phyloP scores from a whole-genome alignment of 257 asterid genomes.

The Verbena officinalis region DNA sequence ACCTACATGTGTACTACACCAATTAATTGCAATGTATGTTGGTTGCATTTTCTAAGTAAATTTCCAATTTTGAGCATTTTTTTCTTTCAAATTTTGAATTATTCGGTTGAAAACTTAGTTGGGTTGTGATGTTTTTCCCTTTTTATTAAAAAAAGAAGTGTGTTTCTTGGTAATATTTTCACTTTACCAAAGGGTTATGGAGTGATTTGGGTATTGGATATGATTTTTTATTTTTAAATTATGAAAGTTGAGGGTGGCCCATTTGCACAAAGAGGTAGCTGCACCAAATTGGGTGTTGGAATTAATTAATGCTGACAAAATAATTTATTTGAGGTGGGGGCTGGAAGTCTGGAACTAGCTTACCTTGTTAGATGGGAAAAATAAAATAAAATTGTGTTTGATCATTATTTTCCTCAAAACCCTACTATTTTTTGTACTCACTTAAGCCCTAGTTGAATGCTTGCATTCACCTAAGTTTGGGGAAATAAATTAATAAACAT shows the following conservation, averaged over 20 bases:
- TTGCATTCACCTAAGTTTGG: slow-evolving; percentile 23
- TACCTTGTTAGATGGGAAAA: slow-evolving; percentile 34
- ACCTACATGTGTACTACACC: slow-evolving; percentile 3
- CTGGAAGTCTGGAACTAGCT: slow-evolving; percentile 19
- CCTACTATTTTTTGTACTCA: slow-evolving; percentile 9
- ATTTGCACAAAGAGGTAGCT: slow-evolving; percentile 16
- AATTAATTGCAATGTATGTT: background rate
- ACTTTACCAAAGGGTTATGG: too few relatives aligned
- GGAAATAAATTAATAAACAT: background rate
- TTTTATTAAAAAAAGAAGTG: too few relatives aligned
- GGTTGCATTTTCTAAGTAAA: too few relatives aligned
- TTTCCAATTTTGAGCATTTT: too few relatives aligned
- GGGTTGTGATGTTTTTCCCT: too few relatives aligned
- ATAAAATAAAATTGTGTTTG: slow-evolving; percentile 13
- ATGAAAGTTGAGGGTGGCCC: slow-evolving; percentile 4
- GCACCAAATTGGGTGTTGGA: slow-evolving; percentile 37
- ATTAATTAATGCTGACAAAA: slow-evolving; percentile 39
- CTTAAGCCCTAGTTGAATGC: slow-evolving; percentile 7
- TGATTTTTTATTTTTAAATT: too few relatives aligned
- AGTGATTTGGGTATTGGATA: too few relatives aligned
- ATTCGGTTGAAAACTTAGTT: too few relatives aligned
- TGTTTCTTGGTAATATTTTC: too few relatives aligned
- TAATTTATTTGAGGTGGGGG: slow-evolving; percentile 43
- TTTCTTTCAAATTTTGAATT: too few relatives aligned
- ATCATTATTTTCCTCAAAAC: slow-evolving; percentile 27